These are phyloP conservation scores for Ceratocystis ficicola DNA, from an alignment of 2,329 filamentous ascomycete genomes.

Conservation along the genomic window DNA sequence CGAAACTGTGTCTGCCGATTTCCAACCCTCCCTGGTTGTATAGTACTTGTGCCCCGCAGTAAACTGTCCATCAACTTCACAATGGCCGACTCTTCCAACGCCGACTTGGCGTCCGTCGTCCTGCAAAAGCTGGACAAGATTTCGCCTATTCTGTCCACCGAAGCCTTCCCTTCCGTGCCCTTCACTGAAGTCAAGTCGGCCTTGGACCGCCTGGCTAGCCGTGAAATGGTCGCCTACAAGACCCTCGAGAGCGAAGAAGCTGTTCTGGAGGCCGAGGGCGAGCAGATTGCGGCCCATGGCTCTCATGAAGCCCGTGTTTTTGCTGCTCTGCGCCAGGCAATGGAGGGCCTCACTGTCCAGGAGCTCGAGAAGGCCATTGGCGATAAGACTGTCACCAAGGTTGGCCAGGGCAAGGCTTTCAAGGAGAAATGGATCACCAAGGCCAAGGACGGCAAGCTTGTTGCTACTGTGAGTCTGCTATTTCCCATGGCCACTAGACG, in stretches of 20 bases:
- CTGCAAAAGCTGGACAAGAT: constrained; percentile 52
- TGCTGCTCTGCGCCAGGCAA: constrained; percentile 54
- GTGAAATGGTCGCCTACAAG: constrained; percentile 79
- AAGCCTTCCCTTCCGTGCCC: constrained; percentile 54
- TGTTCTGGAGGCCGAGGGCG: constrained; percentile 60
- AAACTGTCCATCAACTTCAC: constrained; percentile 21
- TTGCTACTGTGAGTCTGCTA: constrained; percentile 37
- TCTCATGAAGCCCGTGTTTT: constrained; percentile 77
- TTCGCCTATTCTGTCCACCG: constrained; percentile 53
- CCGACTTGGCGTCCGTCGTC: constrained; percentile 52
- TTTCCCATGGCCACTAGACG: neutral
- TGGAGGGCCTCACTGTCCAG: constrained; percentile 70
- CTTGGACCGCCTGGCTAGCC: constrained; percentile 70
- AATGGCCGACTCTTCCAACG: constrained; percentile 34
- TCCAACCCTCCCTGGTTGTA: neutral
- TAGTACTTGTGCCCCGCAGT: neutral
- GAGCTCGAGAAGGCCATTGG: constrained; percentile 60
- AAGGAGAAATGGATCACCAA: constrained; percentile 61
- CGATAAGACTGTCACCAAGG: constrained; percentile 60
- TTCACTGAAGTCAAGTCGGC: constrained; percentile 70
- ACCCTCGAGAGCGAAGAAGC: constrained; percentile 69
- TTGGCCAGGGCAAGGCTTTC: constrained; percentile 93
- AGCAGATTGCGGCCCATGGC: constrained; percentile 59
- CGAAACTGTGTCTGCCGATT: neutral
- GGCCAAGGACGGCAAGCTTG: constrained; percentile 45